Conservation (phyloP, 2,329 filamentous ascomycete species). For the Aurifilum marmelostoma region DNA sequence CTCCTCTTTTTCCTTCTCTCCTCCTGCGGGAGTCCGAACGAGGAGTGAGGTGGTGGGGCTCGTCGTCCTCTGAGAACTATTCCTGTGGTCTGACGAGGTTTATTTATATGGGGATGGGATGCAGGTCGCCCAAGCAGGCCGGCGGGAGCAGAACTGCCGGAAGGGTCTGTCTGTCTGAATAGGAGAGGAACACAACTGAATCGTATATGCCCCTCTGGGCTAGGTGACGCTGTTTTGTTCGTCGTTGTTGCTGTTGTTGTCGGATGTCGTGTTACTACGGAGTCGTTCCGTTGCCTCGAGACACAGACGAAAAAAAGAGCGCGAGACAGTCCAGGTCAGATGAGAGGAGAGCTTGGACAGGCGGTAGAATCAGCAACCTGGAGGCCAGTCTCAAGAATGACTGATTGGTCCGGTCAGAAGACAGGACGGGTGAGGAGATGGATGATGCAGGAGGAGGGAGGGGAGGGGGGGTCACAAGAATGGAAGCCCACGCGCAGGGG, state of each 20-base stretch:
- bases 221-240: not conserved
- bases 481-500: not conserved
- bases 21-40: not conserved
- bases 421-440: not conserved
- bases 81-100: constrained; percentile 5
- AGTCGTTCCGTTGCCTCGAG: not conserved
- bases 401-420: constrained; percentile 2
- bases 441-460: not conserved
- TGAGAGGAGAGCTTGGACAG: not conserved
- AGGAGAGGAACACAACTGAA: not conserved
- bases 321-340: not conserved
- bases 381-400: not conserved
- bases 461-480: constrained; percentile 1
- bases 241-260: too few relatives aligned
- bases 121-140: constrained; percentile 1
- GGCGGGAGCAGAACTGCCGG: not conserved
- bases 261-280: not conserved
- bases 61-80: constrained; percentile 1
- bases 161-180: not conserved
- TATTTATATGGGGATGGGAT: not conserved
- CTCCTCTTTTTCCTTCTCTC: not conserved
- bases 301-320: not conserved
- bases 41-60: not conserved
- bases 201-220: not conserved
- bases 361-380: not conserved